Percentiles rank a stretch among this genome's conserved stretches.
Evolutionary conservation across 164 flowering plant species (phyloP).

Genomic region (Magnolia officinalis): DNA sequence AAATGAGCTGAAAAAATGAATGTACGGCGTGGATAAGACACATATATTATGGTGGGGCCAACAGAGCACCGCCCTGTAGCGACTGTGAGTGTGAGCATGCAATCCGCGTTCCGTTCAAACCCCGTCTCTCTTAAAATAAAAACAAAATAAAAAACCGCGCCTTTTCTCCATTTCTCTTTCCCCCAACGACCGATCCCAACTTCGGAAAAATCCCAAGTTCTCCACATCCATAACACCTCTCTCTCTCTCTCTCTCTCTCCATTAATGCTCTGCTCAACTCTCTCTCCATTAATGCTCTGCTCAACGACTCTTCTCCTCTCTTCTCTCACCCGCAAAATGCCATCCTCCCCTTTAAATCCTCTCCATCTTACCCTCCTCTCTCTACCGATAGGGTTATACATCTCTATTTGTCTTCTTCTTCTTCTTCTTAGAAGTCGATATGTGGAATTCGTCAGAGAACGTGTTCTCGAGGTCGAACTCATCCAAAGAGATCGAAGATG

Average conservation of each 20-base stretch:
- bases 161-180: no score
- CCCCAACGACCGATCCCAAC: no score
- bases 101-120: not conserved
- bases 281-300: not conserved
- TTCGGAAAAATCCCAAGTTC: not conserved
- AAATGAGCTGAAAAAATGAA: no score
- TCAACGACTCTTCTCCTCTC: constrained; percentile 8
- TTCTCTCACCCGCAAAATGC: not conserved
- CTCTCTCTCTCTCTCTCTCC: not conserved
- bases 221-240: no score
- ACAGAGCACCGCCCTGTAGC: no score
- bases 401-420: constrained; percentile 20
- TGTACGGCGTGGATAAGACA: no score
- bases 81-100: no score
- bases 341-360: constrained; percentile 25
- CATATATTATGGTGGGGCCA: no score
- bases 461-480: constrained; percentile 31
- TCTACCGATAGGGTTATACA: constrained; percentile 20
- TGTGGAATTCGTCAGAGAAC: constrained; percentile 84
- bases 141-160: no score
- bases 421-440: constrained; percentile 9
- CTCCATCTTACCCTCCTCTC: constrained; percentile 33
- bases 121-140: not conserved
- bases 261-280: not conserved
- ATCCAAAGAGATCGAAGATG: constrained; percentile 43